Conservation (phyloP, 495 filamentous ascomycete species). For the Tuber aestivum region DNA sequence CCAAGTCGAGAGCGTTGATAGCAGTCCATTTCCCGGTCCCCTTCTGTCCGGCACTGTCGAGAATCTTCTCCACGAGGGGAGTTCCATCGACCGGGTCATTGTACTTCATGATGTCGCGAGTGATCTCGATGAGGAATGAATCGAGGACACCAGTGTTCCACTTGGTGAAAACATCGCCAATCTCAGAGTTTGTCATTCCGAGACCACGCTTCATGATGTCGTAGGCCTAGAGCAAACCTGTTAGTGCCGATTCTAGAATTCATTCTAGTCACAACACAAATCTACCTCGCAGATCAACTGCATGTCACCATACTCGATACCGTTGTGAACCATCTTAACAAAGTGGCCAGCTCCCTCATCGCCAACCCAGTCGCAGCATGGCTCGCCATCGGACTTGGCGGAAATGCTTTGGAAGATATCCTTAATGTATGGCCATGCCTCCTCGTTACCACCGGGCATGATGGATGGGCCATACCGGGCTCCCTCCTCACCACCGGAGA, state of each 20-base stretch:
- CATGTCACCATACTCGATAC: constrained; percentile 99
- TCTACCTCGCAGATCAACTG: constrained; percentile 96
- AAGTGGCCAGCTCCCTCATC: constrained; percentile 99
- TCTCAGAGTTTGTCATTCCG: constrained; percentile 77
- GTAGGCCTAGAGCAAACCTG: constrained; percentile 65
- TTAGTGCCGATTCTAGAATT: constrained; percentile 27
- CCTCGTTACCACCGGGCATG: constrained; percentile 98
- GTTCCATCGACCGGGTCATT: constrained; percentile 85
- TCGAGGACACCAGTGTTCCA: constrained; percentile 99
- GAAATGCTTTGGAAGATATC: constrained; percentile 96
- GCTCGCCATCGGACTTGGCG: constrained; percentile 91
- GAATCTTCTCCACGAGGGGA: constrained; percentile 93
- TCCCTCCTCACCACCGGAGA: constrained; percentile 98
- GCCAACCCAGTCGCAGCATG: constrained; percentile 99
- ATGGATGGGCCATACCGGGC: constrained; percentile 93
- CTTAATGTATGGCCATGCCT: constrained; percentile 97
- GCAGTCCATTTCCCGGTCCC: constrained; percentile 99
- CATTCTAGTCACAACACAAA: constrained; percentile 10
- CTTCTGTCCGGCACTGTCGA: constrained; percentile 98
- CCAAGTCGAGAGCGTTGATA: constrained; percentile 95
- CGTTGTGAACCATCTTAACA: constrained; percentile 99
- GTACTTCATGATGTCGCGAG: constrained; percentile 92
- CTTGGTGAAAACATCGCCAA: constrained; percentile 84
- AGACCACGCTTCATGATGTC: constrained; percentile 98
- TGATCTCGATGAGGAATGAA: constrained; percentile 99